Evolutionary conservation across 768 basidiomycete species (phyloP).

Genomic region (Pholiota microspora): DNA sequence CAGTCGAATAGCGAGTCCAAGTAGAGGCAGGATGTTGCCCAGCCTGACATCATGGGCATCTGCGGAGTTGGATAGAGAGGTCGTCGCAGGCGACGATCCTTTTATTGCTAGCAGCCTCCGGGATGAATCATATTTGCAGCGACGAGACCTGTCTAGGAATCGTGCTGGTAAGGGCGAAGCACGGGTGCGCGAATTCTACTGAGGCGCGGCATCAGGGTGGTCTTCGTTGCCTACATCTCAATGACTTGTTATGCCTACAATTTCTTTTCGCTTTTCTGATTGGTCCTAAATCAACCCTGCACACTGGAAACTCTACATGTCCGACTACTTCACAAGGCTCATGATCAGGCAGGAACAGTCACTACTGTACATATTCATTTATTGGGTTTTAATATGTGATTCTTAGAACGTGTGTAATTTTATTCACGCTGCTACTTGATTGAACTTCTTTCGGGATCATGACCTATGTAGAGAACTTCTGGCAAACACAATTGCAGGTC

Average conservation of each 20-base stretch:
- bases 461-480: too few relatives aligned
- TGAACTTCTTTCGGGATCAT: too few relatives aligned
- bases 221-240: neutral
- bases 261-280: too few relatives aligned
- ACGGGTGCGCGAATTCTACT: constrained; percentile 26
- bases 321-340: too few relatives aligned
- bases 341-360: too few relatives aligned
- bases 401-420: too few relatives aligned
- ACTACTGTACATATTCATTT: too few relatives aligned
- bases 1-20: constrained; percentile 9
- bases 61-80: constrained; percentile 17
- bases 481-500: too few relatives aligned
- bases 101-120: constrained; percentile 33
- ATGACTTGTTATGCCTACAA: neutral
- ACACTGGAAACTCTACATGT: too few relatives aligned
- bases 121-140: constrained; percentile 32
- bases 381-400: too few relatives aligned
- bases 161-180: constrained; percentile 12
- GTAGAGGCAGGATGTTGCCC: constrained; percentile 16
- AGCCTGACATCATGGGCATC: constrained; percentile 27
- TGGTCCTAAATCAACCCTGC: too few relatives aligned
- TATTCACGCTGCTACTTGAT: too few relatives aligned
- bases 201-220: constrained; percentile 13
- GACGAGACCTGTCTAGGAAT: constrained; percentile 14
- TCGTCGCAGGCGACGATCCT: constrained; percentile 26